phyloP scores from a whole-genome alignment of 352 stramenopile species.

The Globisporangium polare region DNA sequence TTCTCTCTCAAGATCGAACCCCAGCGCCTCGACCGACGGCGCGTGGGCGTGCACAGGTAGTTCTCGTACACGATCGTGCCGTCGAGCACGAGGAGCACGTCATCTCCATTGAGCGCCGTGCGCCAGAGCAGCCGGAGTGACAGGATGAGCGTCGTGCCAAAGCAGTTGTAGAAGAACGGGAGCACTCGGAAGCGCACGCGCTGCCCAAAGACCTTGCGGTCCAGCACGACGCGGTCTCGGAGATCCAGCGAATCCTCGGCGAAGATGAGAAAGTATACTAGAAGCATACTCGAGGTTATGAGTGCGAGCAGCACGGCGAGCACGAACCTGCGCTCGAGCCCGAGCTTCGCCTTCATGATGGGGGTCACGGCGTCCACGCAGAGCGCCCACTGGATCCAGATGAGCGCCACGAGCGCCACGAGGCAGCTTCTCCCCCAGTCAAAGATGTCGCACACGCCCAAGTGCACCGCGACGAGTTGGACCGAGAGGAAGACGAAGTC shows the following conservation, averaged over 20 bases:
- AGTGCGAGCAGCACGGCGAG: not conserved
- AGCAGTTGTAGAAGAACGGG: constrained; percentile 18
- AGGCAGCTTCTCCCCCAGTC: constrained; percentile 10
- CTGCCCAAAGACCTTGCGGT: not conserved
- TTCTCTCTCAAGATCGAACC: not conserved
- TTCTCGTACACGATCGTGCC: constrained; percentile 13
- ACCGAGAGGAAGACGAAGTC: constrained; percentile 32
- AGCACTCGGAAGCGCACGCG: constrained; percentile 11
- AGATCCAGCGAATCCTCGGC: not conserved
- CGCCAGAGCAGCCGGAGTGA: constrained; percentile 14
- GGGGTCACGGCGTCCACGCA: constrained; percentile 11
- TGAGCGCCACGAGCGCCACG: constrained; percentile 4
- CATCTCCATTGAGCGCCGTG: not conserved
- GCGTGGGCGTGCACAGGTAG: not conserved
- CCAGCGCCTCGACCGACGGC: not conserved
- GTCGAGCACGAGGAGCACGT: constrained; percentile 16
- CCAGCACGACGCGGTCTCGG: not conserved
- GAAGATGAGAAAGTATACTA: constrained; percentile 5
- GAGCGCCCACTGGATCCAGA: constrained; percentile 15
- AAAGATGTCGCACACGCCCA: constrained; percentile 23
- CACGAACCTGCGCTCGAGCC: constrained; percentile 5
- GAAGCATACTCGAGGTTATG: not conserved
- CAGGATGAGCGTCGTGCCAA: constrained; percentile 8
- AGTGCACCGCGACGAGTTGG: constrained; percentile 15
- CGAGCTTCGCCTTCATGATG: constrained; percentile 7